phyloP scores from a whole-genome alignment of 2,329 filamentous ascomycete species.

The Thielaviopsis musarum region DNA sequence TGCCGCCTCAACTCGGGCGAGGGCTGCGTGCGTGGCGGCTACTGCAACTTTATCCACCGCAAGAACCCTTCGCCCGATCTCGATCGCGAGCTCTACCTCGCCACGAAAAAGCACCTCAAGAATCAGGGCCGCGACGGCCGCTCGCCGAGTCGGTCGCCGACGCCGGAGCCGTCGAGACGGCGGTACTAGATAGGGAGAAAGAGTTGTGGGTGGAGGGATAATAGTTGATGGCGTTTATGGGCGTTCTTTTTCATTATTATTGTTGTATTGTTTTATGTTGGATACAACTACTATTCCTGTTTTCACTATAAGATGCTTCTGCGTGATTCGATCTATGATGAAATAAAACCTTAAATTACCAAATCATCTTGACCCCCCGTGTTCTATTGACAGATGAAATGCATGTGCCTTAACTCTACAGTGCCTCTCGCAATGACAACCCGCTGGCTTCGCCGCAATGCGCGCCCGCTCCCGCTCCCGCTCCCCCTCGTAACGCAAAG shows the following conservation, averaged over 20 bases:
- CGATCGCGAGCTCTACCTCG: slow-evolving; percentile 70
- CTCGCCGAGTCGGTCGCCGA: slow-evolving; percentile 67
- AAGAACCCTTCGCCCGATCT: slow-evolving; percentile 86
- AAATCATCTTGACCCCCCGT: too few relatives aligned
- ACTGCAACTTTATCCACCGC: slow-evolving; percentile 98
- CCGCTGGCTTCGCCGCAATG: too few relatives aligned
- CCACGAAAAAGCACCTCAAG: slow-evolving; percentile 94
- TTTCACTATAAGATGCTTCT: too few relatives aligned
- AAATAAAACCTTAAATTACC: too few relatives aligned
- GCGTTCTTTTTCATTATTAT: neutral
- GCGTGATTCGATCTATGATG: too few relatives aligned
- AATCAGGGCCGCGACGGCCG: slow-evolving; percentile 67
- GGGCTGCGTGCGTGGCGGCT: slow-evolving; percentile 86
- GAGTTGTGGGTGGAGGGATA: neutral
- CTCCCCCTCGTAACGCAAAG: too few relatives aligned
- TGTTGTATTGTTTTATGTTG: neutral
- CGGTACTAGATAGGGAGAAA: slow-evolving; percentile 33
- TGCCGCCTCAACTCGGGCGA: slow-evolving; percentile 89
- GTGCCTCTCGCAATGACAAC: too few relatives aligned
- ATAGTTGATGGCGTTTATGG: slow-evolving; percentile 1
- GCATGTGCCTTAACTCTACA: too few relatives aligned
- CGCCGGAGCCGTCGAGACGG: slow-evolving; percentile 65
- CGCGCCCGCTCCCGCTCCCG: too few relatives aligned
- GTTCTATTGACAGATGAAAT: too few relatives aligned
- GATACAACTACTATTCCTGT: too few relatives aligned